These are phyloP conservation scores for Trichoderma aggressivum DNA, from an alignment of 2,329 filamentous ascomycete species.

Conservation along the genomic window DNA sequence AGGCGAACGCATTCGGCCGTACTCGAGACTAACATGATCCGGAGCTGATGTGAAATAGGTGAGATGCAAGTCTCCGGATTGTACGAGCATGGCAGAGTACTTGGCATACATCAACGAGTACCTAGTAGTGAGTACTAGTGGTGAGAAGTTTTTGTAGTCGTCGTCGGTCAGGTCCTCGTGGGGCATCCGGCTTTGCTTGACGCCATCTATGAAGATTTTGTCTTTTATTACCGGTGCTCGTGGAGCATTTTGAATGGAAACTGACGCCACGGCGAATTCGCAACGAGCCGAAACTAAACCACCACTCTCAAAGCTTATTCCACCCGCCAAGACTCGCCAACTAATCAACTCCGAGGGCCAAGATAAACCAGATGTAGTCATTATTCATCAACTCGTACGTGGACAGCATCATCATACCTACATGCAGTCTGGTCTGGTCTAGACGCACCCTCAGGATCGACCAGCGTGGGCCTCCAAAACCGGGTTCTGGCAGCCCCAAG, in stretches of 20 bases:
- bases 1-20: neutral
- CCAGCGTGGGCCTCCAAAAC: neutral
- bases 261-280: neutral
- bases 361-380: neutral
- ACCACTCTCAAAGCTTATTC: neutral
- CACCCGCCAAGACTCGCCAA: neutral
- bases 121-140: neutral
- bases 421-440: neutral
- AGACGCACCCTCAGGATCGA: neutral
- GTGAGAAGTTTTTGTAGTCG: neutral
- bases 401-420: neutral
- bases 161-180: neutral
- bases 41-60: neutral
- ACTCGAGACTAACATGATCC: neutral
- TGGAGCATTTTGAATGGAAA: neutral
- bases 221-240: neutral
- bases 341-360: neutral
- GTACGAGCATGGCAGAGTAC: neutral
- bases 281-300: slow-evolving; percentile 1
- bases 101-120: no score
- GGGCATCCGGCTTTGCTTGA: neutral
- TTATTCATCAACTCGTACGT: neutral
- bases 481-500: neutral
- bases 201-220: neutral
- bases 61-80: neutral